These are phyloP conservation scores for Neopestalotiopsis sp. DNA, from an alignment of 2,329 filamentous ascomycete genomes.

Conservation along the genomic window DNA sequence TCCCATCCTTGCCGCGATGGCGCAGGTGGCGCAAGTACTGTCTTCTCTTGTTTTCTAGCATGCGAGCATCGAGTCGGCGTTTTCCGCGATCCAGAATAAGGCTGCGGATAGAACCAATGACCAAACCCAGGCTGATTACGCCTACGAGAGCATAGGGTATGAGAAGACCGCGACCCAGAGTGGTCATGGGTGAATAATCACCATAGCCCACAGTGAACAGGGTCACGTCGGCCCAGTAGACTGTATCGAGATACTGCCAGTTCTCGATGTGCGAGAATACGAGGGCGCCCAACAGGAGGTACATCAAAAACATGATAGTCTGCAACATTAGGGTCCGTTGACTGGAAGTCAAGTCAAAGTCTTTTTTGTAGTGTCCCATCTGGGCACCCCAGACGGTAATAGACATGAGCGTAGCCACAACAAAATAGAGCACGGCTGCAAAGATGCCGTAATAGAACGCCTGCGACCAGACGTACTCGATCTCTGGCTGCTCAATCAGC, in stretches of 20 bases:
- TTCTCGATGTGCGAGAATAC: slow-evolving; percentile 75
- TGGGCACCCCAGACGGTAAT: slow-evolving; percentile 81
- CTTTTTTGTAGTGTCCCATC: slow-evolving; percentile 71
- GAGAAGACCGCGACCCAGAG: slow-evolving; percentile 71
- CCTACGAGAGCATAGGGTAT: slow-evolving; percentile 86
- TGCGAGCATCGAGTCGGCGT: slow-evolving; percentile 57
- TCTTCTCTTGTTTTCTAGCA: slow-evolving; percentile 64
- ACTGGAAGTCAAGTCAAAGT: slow-evolving; percentile 78
- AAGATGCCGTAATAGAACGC: slow-evolving; percentile 88
- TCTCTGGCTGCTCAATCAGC: slow-evolving; percentile 45
- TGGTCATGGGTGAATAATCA: slow-evolving; percentile 53
- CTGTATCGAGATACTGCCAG: slow-evolving; percentile 77
- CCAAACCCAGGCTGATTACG: slow-evolving; percentile 80
- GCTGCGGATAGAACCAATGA: slow-evolving; percentile 79
- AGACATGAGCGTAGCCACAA: slow-evolving; percentile 77
- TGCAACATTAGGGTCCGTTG: slow-evolving; percentile 91
- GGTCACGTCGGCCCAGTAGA: slow-evolving; percentile 81
- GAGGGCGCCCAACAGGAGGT: slow-evolving; percentile 77
- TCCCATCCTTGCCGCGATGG: slow-evolving; percentile 47
- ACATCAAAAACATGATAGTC: slow-evolving; percentile 83
- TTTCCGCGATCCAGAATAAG: slow-evolving; percentile 64
- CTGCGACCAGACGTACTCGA: slow-evolving; percentile 71
- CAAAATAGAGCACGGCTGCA: slow-evolving; percentile 78
- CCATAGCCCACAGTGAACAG: slow-evolving; percentile 69
- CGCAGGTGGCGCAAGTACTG: slow-evolving; percentile 50